Base-by-base conservation (phyloP, 1,284 basidiomycete genomes). In the Marasmius sp. region DNA sequence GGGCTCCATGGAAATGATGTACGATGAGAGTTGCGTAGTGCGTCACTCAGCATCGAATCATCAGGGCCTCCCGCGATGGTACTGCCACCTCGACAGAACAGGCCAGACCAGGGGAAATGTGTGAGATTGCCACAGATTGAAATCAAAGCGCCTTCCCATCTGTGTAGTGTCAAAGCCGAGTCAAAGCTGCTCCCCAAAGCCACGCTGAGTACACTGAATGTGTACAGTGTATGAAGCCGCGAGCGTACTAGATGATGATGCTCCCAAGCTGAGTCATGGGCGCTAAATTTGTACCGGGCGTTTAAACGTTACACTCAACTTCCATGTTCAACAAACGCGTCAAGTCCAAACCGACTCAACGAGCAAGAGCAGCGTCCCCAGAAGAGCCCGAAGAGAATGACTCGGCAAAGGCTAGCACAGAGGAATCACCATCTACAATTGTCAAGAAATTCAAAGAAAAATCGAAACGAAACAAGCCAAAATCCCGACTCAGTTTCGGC, bases 401-500 rank as follows among this genome's bases (percentile, higher is more conserved):
- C 38, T 55, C 57, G 33, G 11, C 45, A 1, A 16, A 39, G 0
- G 55, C 6, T n/a, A 61, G 63, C 3, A 51, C 51, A 37, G 73
- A 75, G 47, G 79, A 83, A 0, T 82, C 87, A 0, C 86, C 88
- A 3, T 85, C 79, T 61, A 80, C 80, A 0, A 71, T 90, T 53
- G 86, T 82, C 1, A 74, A 85, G 6, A 91, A 88, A 71, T 69
- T 91, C 61, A 93, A 88, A 79, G 87, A 82, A 67, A 88, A 89
- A 71, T 75, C 77, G 57, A 88, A 86, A 69, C 86, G 85, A 64
- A 71, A 80, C 6, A 87, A 86, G 69, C 80, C 84, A 20, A 88
- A 87, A 69, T 81, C 88, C 3, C 79, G 83, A 57, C 77, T 96
- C 61, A 95, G 93, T 72, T 96, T 96, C 77, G 94, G 92, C 6